Base-by-base conservation (phyloP, 164 flowering plant genomes). In the Houttuynia cordata region DNA sequence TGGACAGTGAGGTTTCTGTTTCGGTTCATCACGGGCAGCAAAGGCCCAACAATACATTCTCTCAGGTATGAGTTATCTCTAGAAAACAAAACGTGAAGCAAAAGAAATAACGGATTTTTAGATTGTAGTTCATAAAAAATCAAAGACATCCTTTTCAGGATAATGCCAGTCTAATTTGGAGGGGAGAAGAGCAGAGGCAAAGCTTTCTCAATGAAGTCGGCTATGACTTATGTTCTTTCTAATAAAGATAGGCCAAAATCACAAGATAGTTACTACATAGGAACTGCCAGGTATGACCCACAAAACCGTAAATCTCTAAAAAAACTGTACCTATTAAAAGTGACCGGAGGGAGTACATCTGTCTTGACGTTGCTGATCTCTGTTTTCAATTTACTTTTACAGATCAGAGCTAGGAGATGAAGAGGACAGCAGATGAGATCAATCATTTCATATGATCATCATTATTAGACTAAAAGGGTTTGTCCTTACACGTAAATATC, bases 171-270 rank as follows among this genome's bases (percentile, higher is more conserved):
- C 63, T 71, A 51, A 61, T 75, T 57, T 80, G 87, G 90, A 80
- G 77, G 56, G 60, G 71, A 70, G 86, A 82, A 21, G 81, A 75
- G 19, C 86, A 83, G 53, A 80, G 77, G 68, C 86, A 81, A 64
- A 82, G 64, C 69, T 61, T 74, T 51, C 73, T 24, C 19, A 83
- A 68, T 77, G 78, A 74, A 67, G 65, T 72, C 70, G 83, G 78
- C 25, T 67, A 73, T 79, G 71, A 63, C 81, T 66, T 79, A 71
- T 73, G 73, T 65, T 74, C 78, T 66, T 78, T 79, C 64, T 73
- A 79, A 62, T 70, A 66, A 79, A 19, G 8, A 56, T 18, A 10
- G 37, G 37, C 37, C 37, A 47, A 53, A 45, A 61, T 50, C 77
- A 74, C 21, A 58, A 34, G 14, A 17, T 45, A 58, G 37, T 30